These are phyloP conservation scores for Knoxdaviesia capensis DNA, from an alignment of 2,329 filamentous ascomycete genomes.

Conservation along the genomic window DNA sequence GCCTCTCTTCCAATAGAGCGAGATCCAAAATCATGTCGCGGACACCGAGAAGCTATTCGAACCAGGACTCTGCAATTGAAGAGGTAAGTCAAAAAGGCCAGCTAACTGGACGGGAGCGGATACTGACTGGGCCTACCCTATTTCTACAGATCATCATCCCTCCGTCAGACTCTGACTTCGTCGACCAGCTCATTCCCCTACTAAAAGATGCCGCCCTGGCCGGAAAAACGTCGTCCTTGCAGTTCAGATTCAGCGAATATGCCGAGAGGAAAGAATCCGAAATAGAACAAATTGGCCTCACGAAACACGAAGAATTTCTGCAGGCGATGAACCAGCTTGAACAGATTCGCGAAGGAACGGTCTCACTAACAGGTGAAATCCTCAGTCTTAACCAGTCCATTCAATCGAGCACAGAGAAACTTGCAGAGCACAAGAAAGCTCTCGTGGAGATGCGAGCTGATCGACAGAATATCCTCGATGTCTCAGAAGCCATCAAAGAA, in stretches of 20 bases:
- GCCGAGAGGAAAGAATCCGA: constrained; percentile 73
- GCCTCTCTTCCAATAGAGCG: not conserved
- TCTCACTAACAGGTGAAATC: constrained; percentile 75
- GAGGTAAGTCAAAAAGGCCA: constrained; percentile 15
- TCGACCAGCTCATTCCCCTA: constrained; percentile 86
- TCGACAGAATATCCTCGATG: constrained; percentile 88
- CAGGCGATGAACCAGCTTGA: constrained; percentile 88
- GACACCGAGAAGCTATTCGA: constrained; percentile 23
- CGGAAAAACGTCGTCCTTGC: constrained; percentile 2
- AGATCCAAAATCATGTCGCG: constrained; percentile 17
- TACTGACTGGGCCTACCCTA: constrained; percentile 3
- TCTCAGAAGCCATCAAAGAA: constrained; percentile 69
- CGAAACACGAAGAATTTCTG: constrained; percentile 93
- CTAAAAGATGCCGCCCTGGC: constrained; percentile 76
- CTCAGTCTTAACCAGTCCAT: constrained; percentile 86
- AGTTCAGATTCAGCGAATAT: constrained; percentile 31
- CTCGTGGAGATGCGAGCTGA: constrained; percentile 83
- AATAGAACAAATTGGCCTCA: constrained; percentile 86
- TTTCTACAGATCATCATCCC: constrained; percentile 65
- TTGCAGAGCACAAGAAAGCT: constrained; percentile 85
- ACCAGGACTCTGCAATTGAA: constrained; percentile 24
- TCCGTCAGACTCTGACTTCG: constrained; percentile 77
- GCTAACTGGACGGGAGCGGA: not conserved
- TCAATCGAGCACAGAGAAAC: constrained; percentile 79
- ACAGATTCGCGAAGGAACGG: constrained; percentile 74